These are phyloP conservation scores for Boletus bicolor DNA, from an alignment of 768 basidiomycete species.

Conservation along the genomic window DNA sequence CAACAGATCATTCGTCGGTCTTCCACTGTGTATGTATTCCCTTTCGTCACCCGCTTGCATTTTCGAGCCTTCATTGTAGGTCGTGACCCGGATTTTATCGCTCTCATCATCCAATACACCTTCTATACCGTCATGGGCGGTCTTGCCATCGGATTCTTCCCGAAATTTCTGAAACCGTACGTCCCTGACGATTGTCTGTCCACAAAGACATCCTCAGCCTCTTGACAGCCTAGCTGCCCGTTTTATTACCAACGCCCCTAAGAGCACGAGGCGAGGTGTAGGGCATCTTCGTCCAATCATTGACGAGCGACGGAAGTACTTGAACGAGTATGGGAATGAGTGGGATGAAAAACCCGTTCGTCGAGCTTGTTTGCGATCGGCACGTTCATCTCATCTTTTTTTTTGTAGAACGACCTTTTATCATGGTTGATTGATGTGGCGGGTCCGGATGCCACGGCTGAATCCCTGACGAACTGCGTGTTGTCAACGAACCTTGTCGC, in stretches of 20 bases:
- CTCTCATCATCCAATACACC: slow-evolving; percentile 30
- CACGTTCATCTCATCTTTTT: neutral
- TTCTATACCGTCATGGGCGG: slow-evolving; percentile 24
- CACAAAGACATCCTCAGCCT: neutral
- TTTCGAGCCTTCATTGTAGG: slow-evolving; percentile 25
- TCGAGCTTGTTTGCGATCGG: neutral
- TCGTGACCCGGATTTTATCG: slow-evolving; percentile 35
- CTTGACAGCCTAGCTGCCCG: slow-evolving; percentile 16
- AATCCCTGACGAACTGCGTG: slow-evolving; percentile 11
- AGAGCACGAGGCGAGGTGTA: slow-evolving; percentile 2
- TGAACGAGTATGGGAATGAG: slow-evolving; percentile 24
- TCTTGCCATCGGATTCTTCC: slow-evolving; percentile 27
- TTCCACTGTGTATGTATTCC: slow-evolving; percentile 38
- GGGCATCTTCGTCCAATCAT: slow-evolving; percentile 28
- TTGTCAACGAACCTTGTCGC: slow-evolving; percentile 15
- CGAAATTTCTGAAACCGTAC: slow-evolving; percentile 33
- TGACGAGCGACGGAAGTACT: slow-evolving; percentile 23
- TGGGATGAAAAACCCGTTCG: slow-evolving; percentile 35
- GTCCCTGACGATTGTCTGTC: neutral
- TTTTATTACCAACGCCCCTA: slow-evolving; percentile 6
- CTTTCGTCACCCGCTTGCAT: neutral
- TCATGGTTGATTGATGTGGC: slow-evolving; percentile 3
- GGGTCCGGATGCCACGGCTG: neutral
- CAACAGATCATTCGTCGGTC: slow-evolving; percentile 49
- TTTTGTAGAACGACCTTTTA: slow-evolving; percentile 30